A percentile compares a stretch with the other conserved stretches of the same genome.
These are phyloP conservation scores for Coniochaeta pulveracea DNA, from an alignment of 2,329 filamentous ascomycete genomes.

Conservation along the genomic window DNA sequence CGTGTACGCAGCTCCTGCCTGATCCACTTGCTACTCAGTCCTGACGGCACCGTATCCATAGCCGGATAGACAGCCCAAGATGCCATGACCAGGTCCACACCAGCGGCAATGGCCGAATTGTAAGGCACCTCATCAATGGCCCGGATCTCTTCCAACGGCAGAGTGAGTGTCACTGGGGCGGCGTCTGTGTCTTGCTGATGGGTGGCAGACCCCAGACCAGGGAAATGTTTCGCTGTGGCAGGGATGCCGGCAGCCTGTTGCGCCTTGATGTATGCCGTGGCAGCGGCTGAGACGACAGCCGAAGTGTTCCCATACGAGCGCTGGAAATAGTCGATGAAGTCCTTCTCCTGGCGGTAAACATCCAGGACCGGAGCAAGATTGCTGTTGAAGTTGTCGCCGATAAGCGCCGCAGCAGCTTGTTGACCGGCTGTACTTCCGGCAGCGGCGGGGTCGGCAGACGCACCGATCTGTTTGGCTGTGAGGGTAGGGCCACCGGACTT, in stretches of 20 bases:
- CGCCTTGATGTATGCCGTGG: conserved; percentile 1
- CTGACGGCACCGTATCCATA: neutral
- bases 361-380: conserved; percentile 2
- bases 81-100: conserved; percentile 2
- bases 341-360: neutral
- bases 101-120: neutral
- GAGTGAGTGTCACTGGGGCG: neutral
- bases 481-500: neutral
- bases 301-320: conserved; percentile 2
- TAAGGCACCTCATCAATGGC: neutral
- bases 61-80: conserved; percentile 2
- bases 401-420: neutral
- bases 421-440: neutral
- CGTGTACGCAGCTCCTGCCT: conserved; percentile 1
- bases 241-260: conserved; percentile 1
- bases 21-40: neutral
- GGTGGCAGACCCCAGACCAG: neutral
- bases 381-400: conserved; percentile 1
- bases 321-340: conserved; percentile 2
- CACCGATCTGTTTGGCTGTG: conserved; percentile 2
- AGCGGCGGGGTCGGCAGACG: neutral
- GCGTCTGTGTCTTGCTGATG: conserved; percentile 2
- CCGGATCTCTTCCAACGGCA: neutral
- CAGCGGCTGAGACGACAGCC: neutral
- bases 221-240: conserved; percentile 2